A percentile compares a stretch with the other conserved stretches of the same genome.
phyloP scores from a whole-genome alignment of 208 protist species.

The Acanthamoeba comandoni region DNA sequence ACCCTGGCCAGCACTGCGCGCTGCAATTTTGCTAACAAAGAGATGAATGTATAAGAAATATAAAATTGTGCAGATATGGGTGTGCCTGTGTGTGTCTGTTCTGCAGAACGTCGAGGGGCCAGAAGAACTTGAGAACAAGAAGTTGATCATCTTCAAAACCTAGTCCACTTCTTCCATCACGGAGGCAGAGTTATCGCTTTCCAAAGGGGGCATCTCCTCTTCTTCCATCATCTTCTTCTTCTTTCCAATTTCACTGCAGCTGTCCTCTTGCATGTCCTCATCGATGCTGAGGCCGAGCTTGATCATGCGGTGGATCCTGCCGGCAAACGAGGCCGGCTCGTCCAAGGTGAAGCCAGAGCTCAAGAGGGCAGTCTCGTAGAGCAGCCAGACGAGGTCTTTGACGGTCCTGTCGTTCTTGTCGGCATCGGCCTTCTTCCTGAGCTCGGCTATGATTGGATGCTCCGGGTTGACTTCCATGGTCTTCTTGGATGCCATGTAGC shows the following conservation, averaged over 20 bases:
- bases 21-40: too few species aligned
- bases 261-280: conserved; percentile 88
- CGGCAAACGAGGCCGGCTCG: conserved; percentile 94
- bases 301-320: conserved; percentile 98
- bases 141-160: conserved; percentile 67
- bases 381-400: conserved; percentile 97
- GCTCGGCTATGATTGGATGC: conserved; percentile 96
- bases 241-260: conserved; percentile 77
- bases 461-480: conserved; percentile 98
- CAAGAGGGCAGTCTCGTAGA: conserved; percentile 98
- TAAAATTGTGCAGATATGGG: too few species aligned
- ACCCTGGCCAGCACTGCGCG: too few species aligned
- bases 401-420: conserved; percentile 96
- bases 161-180: conserved; percentile 96
- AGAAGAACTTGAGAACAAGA: conserved; percentile 16
- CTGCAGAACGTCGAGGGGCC: not conserved
- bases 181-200: conserved; percentile 87
- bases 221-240: conserved; percentile 79
- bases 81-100: too few species aligned
- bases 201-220: conserved; percentile 85
- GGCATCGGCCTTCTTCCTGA: conserved; percentile 93
- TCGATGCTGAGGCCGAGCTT: conserved; percentile 96
- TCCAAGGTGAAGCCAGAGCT: conserved; percentile 98
- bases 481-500: conserved; percentile 98
- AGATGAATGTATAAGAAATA: too few species aligned